Conservation (phyloP, 2,329 filamentous ascomycete genomes). For the Cytospora leucostoma region DNA sequence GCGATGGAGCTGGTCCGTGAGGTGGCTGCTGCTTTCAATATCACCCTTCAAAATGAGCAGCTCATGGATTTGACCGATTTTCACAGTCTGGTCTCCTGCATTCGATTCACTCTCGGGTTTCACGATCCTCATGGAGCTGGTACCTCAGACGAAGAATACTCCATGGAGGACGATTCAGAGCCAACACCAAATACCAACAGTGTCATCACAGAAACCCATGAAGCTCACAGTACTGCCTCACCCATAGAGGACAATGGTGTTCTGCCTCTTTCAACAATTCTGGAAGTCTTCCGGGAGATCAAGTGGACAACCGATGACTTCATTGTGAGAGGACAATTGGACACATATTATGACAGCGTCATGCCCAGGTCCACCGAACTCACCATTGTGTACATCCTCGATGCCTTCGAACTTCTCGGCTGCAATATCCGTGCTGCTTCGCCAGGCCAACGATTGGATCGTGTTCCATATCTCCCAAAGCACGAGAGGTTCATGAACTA, state of each 20-base stretch:
- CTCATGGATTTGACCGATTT: conserved; percentile 2
- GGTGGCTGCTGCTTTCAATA: conserved; percentile 41
- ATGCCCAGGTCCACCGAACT: conserved; percentile 27
- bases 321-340: conserved; percentile 16
- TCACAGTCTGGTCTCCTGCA: conserved; percentile 5
- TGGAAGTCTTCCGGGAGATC: conserved; percentile 10
- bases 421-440: conserved; percentile 30
- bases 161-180: neutral
- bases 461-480: conserved; percentile 33
- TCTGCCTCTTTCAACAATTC: neutral
- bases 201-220: too few species aligned
- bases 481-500: conserved; percentile 33
- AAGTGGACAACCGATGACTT: conserved; percentile 5
- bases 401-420: conserved; percentile 41
- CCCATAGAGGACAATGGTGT: too few species aligned
- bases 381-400: conserved; percentile 34
- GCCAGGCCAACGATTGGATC: conserved; percentile 32
- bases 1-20: conserved; percentile 50
- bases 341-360: neutral
- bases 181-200: neutral
- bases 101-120: neutral
- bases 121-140: neutral
- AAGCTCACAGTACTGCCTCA: too few species aligned
- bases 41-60: conserved; percentile 26
- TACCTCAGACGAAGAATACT: neutral